Base-by-base conservation (phyloP, 164 flowering plant genomes). In the Chimonanthus praecox region DNA sequence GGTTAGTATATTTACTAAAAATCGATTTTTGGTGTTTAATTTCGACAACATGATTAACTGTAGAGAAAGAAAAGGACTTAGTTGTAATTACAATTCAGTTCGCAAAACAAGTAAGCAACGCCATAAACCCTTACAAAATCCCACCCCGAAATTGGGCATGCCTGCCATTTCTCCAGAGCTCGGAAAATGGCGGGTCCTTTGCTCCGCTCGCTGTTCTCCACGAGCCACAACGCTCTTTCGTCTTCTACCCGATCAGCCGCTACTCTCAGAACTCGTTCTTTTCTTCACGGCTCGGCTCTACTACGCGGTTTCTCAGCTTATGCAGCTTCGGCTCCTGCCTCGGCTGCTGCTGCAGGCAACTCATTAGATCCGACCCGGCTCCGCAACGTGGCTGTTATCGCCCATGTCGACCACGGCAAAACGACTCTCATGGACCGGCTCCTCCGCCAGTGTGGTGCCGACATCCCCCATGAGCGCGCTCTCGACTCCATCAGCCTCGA, bases 391-490 rank as follows among this genome's bases (percentile, higher is more conserved):
- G 99, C 99, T 5, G 99, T 95, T 66, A 93, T 95, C 6, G 99
- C 98, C 2, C 99, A 95, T 69, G 98, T 93, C 65, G 99, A 95
- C 72, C 99, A 93, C 60, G 99, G 99, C 4, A 95, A 95, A 85
- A 95, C 99, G 43, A 95, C 99, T 3, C 90, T 95, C 72, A 95
- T 95, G 99, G 99, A 95, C 83, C 82, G 98, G 47, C 88, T 95
- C 47, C 90, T 93, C 74, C 83, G 98, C 67, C 99, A 95, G 97
- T 95, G 99, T 72, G 99, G 99, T 51, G 99, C 99, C 13, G 92
- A 95, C 62, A 87, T 93, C 51, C 98, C 98, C 5, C 97, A 95
- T 73, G 99, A 95, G 78, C 94, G 99, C 3, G 99, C 99, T 73
- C 84, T 95, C 80, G 99, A 95, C 73, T 89, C 94, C 61, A 95